Percentiles rank a stretch among this genome's conserved stretches.
Conservation (phyloP, 2,329 filamentous ascomycete species). For the Dryadomyces quercus-mongolicae region DNA sequence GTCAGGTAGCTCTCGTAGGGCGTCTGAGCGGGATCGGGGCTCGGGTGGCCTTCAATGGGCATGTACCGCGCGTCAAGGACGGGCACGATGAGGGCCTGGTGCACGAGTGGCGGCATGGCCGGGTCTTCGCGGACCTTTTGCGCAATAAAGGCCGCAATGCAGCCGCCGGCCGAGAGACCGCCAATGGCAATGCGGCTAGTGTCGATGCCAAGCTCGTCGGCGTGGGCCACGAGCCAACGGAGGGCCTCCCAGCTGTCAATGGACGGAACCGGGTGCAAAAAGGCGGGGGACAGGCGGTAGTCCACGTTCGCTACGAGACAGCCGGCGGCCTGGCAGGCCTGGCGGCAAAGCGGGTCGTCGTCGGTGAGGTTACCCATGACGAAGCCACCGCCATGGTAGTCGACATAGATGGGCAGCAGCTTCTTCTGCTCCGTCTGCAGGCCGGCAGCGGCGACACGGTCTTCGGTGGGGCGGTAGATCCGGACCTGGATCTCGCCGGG, state of each 20-base stretch:
- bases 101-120: conserved; percentile 17
- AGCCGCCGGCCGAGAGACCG: conserved; percentile 19
- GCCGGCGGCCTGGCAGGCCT: not conserved
- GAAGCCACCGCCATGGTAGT: conserved; percentile 11
- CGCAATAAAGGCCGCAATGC: conserved; percentile 16
- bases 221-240: conserved; percentile 22
- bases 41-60: not conserved
- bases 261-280: conserved; percentile 30
- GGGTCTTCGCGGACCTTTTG: conserved; percentile 26
- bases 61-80: conserved; percentile 22
- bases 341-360: conserved; percentile 5
- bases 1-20: conserved; percentile 7
- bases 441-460: not conserved
- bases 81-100: conserved; percentile 22
- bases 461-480: conserved; percentile 5
- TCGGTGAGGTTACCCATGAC: conserved; percentile 7
- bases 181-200: conserved; percentile 14
- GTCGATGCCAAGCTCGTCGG: conserved; percentile 14
- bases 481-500: conserved; percentile 3
- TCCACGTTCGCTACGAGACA: conserved; percentile 20
- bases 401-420: conserved; percentile 7
- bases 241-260: conserved; percentile 23
- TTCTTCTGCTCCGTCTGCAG: not conserved
- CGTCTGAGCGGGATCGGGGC: not conserved
- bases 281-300: conserved; percentile 38